These are phyloP conservation scores for Naganishia randhawae DNA, from an alignment of 768 basidiomycete genomes.

Conservation along the genomic window DNA sequence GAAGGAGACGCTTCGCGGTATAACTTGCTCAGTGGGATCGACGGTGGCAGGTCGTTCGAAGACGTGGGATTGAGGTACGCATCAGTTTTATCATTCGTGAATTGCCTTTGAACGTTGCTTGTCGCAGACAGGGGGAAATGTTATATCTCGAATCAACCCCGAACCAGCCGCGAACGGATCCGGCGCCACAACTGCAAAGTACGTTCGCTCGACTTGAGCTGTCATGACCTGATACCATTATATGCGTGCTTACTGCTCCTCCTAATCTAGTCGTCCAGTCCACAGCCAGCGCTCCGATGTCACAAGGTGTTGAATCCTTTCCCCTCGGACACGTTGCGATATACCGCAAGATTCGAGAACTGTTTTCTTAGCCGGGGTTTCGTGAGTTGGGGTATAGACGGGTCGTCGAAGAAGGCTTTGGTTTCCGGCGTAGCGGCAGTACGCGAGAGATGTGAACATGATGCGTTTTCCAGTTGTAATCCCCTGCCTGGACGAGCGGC, in stretches of 20 bases:
- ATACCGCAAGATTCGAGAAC: conserved; percentile 6
- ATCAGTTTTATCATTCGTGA: not conserved
- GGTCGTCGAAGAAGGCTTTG: no score
- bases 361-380: not conserved
- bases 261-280: not conserved
- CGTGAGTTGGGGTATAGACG: not conserved
- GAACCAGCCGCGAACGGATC: not conserved
- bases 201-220: not conserved
- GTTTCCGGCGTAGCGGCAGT: no score
- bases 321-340: conserved; percentile 4
- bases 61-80: conserved; percentile 3
- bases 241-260: not conserved
- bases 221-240: not conserved
- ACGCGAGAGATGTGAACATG: not conserved
- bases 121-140: conserved; percentile 2
- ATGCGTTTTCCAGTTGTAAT: not conserved
- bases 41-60: not conserved
- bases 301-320: not conserved
- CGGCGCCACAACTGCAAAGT: not conserved
- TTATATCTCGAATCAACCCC: not conserved
- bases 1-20: not conserved
- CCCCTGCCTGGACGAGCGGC: not conserved
- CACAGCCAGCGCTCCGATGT: not conserved
- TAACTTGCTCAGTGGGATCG: conserved; percentile 2
- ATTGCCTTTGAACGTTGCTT: not conserved